Percentiles rank a stretch among this genome's conserved stretches.
phyloP scores from a whole-genome alignment of 805 yeast genomes.

The Maudiozyma bulderi region DNA sequence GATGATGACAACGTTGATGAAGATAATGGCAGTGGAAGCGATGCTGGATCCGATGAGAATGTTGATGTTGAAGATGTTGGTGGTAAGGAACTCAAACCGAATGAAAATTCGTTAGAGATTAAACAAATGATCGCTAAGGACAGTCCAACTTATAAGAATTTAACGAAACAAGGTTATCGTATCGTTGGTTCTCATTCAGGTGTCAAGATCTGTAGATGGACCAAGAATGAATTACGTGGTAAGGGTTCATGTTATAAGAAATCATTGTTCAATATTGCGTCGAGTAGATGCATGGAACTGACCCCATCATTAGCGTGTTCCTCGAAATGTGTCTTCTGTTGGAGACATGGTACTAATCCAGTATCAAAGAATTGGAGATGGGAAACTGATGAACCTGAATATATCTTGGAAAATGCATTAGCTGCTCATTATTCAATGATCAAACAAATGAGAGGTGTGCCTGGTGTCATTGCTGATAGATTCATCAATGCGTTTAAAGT shows the following conservation, averaged over 20 bases:
- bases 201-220: conserved; percentile 93
- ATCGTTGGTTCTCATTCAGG: conserved; percentile 93
- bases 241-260: conserved; percentile 90
- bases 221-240: conserved; percentile 87
- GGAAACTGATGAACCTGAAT: conserved; percentile 88
- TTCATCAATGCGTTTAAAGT: conserved; percentile 87
- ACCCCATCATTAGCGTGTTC: conserved; percentile 92
- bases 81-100: conserved; percentile 20
- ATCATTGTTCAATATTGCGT: conserved; percentile 83
- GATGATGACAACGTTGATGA: conserved; percentile 38
- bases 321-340: conserved; percentile 90
- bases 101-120: conserved; percentile 23
- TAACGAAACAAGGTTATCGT: conserved; percentile 89
- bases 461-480: conserved; percentile 83
- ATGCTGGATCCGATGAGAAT: conserved; percentile 18
- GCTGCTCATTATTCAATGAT: conserved; percentile 85
- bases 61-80: conserved; percentile 86
- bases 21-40: conserved; percentile 25
- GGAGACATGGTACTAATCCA: conserved; percentile 97
- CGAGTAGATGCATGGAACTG: conserved; percentile 92
- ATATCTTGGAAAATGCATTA: conserved; percentile 73
- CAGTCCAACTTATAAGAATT: conserved; percentile 78
- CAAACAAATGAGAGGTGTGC: conserved; percentile 91
- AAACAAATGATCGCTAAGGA: conserved; percentile 86
- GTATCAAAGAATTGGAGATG: conserved; percentile 95